Evolutionary conservation across 2,329 filamentous ascomycete species (phyloP).

Genomic region (Scedosporium apiospermum): DNA sequence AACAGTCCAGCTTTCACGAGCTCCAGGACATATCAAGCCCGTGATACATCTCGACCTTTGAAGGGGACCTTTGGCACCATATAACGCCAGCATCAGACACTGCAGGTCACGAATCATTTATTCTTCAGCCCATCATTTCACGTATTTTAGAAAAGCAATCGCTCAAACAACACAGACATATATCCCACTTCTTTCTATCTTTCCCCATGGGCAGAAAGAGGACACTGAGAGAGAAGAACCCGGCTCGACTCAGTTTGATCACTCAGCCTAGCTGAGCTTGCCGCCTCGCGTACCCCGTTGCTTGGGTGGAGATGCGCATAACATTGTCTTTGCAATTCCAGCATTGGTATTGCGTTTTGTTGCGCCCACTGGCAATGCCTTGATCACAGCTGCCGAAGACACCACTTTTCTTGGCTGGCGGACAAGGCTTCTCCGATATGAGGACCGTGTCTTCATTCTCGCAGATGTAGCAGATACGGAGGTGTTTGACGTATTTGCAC

Average conservation of each 20-base stretch:
- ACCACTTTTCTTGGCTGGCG: conserved; percentile 17
- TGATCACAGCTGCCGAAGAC: conserved; percentile 26
- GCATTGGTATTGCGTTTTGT: conserved; percentile 21
- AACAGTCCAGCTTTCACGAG: neutral
- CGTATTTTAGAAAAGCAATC: neutral
- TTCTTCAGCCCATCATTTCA: neutral
- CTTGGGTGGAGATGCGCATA: conserved; percentile 11
- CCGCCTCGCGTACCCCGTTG: neutral
- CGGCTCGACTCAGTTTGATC: neutral
- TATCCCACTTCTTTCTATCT: neutral
- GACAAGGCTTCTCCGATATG: conserved; percentile 25
- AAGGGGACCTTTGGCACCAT: neutral
- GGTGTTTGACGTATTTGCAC: conserved; percentile 27
- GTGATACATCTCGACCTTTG: neutral
- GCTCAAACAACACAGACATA: neutral
- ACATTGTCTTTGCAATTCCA: conserved; percentile 25
- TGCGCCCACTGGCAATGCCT: conserved; percentile 20
- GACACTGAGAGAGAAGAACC: neutral
- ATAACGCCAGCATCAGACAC: neutral
- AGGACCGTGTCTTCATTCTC: conserved; percentile 24
- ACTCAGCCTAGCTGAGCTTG: neutral
- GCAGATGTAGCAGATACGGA: conserved; percentile 24
- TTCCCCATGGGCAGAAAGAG: neutral
- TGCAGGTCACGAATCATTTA: neutral
- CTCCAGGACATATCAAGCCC: neutral